phyloP scores from a whole-genome alignment of 495 filamentous ascomycete genomes.

The Annulohypoxylon nitens region DNA sequence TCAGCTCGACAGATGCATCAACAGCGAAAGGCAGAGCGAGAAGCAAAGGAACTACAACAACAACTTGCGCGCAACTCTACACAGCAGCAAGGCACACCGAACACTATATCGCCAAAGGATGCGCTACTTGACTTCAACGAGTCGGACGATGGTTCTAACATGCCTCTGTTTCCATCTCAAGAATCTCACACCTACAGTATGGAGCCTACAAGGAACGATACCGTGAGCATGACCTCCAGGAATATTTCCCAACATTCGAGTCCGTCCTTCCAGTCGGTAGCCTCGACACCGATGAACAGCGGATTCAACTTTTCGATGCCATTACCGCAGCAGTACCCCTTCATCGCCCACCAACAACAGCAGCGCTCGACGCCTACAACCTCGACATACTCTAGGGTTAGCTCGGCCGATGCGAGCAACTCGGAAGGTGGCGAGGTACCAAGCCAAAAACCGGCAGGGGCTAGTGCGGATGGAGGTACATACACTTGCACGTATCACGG shows the following conservation, averaged over 20 bases:
- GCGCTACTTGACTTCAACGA: conserved; percentile 87
- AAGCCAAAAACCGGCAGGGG: conserved; percentile 68
- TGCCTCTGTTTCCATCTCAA: conserved; percentile 76
- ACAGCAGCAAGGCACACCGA: conserved; percentile 67
- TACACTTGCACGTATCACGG: conserved; percentile 97
- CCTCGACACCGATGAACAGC: conserved; percentile 57
- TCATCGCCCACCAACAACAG: conserved; percentile 60
- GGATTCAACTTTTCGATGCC: conserved; percentile 59
- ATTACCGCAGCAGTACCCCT: conserved; percentile 71
- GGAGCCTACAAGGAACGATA: conserved; percentile 50
- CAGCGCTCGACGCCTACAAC: conserved; percentile 56
- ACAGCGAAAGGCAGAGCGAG: conserved; percentile 70
- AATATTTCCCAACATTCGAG: conserved; percentile 49
- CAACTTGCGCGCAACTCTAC: conserved; percentile 62
- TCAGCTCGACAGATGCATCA: conserved; percentile 71
- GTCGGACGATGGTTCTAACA: conserved; percentile 72
- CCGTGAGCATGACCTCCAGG: conserved; percentile 27
- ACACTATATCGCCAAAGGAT: conserved; percentile 97
- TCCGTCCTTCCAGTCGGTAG: conserved; percentile 60
- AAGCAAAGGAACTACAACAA: conserved; percentile 65
- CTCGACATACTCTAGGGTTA: conserved; percentile 55
- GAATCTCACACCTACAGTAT: conserved; percentile 48
- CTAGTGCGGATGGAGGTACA: conserved; percentile 82
- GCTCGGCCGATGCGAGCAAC: conserved; percentile 56
- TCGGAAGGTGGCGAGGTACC: conserved; percentile 45